These are phyloP conservation scores for Raddia distichophylla DNA, from an alignment of 176 grass and related monocot species.

Conservation along the genomic window DNA sequence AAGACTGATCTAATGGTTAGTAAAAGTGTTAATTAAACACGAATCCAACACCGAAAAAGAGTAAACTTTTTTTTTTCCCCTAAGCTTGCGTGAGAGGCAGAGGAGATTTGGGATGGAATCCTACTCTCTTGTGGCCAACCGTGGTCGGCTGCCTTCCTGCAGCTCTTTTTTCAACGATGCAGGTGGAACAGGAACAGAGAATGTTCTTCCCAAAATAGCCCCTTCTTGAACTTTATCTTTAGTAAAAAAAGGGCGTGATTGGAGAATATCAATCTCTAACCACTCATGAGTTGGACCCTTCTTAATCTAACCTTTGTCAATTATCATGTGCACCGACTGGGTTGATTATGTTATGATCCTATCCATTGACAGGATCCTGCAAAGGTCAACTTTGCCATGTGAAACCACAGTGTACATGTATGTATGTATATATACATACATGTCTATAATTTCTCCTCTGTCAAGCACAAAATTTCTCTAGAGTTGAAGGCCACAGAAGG, in stretches of 20 bases:
- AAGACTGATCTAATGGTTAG: no score
- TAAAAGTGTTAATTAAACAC: no score
- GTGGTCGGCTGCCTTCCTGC: not conserved
- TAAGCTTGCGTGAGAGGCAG: no score
- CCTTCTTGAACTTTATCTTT: not conserved
- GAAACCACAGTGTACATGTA: no score
- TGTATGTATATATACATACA: not conserved
- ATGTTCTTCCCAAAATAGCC: not conserved
- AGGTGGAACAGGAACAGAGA: not conserved
- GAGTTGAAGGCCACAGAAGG: conserved; percentile 19
- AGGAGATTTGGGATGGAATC: not conserved
- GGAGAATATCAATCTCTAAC: conserved; percentile 3
- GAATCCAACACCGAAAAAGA: no score
- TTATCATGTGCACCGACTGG: not conserved
- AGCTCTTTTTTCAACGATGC: not conserved
- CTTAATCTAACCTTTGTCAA: not conserved
- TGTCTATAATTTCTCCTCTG: no score
- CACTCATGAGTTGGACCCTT: not conserved
- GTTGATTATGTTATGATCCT: no score
- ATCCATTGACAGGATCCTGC: not conserved
- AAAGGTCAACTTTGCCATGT: not conserved
- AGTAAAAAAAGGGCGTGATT: not conserved
- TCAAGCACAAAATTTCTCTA: not conserved
- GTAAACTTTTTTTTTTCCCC: no score
- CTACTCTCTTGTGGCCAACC: not conserved